A percentile compares a stretch with the other conserved stretches of the same genome.
Conservation (phyloP, 169 alveolate genomes). For the Eimeria falciformis region DNA sequence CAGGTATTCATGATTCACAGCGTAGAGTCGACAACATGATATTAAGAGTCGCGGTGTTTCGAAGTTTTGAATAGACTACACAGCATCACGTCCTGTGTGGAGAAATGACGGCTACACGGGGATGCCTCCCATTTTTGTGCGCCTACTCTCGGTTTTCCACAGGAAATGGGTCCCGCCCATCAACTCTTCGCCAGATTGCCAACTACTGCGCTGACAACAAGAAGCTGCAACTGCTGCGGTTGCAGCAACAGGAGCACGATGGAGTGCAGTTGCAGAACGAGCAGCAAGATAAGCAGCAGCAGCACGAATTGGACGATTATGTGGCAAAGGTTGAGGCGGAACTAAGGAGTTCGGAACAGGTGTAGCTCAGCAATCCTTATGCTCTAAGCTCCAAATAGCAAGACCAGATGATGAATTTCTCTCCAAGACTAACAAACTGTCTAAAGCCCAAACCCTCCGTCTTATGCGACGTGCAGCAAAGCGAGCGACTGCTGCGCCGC, state of each 20-base stretch:
- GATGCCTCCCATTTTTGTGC: no score
- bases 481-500: constrained; percentile 54
- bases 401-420: background rate
- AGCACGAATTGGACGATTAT: background rate
- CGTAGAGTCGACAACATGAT: no score
- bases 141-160: no score
- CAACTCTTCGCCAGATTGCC: background rate
- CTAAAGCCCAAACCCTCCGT: background rate
- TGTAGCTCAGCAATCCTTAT: background rate
- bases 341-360: constrained; percentile 51
- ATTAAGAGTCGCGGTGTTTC: no score
- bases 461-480: constrained; percentile 30
- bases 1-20: constrained; percentile 5
- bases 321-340: constrained; percentile 32
- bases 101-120: no score
- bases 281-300: constrained; percentile 5
- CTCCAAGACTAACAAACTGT: background rate
- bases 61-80: no score
- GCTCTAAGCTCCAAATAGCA: no score
- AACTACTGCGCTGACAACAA: constrained; percentile 50
- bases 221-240: constrained; percentile 23
- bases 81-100: no score
- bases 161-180: constrained; percentile 57
- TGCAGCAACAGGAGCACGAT: constrained; percentile 20
- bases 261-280: background rate